Evolutionary conservation across 345 rosid species (phyloP).

Genomic region (Camelina neglecta): DNA sequence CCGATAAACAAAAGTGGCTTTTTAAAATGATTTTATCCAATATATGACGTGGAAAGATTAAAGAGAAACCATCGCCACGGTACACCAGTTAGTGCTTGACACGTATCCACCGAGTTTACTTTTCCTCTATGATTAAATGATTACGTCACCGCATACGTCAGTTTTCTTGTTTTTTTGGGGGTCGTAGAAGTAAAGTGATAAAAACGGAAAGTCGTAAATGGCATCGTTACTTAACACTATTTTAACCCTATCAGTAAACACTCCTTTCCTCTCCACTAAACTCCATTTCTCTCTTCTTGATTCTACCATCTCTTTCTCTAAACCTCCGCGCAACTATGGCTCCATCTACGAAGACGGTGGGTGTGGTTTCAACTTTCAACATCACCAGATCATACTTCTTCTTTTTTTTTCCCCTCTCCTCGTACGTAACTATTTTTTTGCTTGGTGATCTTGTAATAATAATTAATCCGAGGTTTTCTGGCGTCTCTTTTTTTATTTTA

Average conservation of each 20-base stretch:
- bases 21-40: slow-evolving; percentile 21
- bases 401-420: neutral
- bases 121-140: slow-evolving; percentile 14
- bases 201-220: slow-evolving; percentile 34
- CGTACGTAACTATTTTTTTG: slow-evolving; percentile 16
- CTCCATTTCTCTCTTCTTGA: slow-evolving; percentile 24
- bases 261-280: slow-evolving; percentile 37
- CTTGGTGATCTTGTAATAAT: slow-evolving; percentile 27
- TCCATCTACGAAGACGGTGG: slow-evolving; percentile 59
- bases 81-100: neutral
- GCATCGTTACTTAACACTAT: slow-evolving; percentile 33
- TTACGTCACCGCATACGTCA: slow-evolving; percentile 38
- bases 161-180: neutral
- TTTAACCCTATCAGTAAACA: slow-evolving; percentile 30
- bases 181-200: slow-evolving; percentile 9
- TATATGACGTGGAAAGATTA: slow-evolving; percentile 26
- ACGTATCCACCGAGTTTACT: neutral
- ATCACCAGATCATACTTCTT: neutral
- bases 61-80: neutral
- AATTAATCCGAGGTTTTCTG: neutral
- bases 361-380: neutral
- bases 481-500: slow-evolving; percentile 16
- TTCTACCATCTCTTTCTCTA: slow-evolving; percentile 33
- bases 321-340: slow-evolving; percentile 55
- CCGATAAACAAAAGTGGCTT: slow-evolving; percentile 20